Percentiles rank a stretch among this genome's conserved stretches.
These are phyloP conservation scores for Trichoderma asperellum DNA, from an alignment of 2,329 filamentous ascomycete species.

Conservation along the genomic window DNA sequence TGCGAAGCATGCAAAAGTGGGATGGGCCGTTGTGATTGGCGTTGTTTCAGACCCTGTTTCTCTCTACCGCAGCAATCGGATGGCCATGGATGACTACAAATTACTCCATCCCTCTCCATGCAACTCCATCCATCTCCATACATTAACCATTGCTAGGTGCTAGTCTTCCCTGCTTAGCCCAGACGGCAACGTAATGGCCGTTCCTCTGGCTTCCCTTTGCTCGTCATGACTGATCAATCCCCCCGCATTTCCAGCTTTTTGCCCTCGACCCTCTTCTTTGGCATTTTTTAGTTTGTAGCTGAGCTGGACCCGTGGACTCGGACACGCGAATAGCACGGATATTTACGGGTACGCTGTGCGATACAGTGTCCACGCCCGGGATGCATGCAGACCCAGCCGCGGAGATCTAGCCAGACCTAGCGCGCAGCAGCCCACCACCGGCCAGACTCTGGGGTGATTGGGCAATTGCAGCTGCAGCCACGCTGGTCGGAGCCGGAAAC, in stretches of 20 bases:
- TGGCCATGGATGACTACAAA: background rate
- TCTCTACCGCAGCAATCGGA: background rate
- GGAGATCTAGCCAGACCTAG: slow-evolving; percentile 1
- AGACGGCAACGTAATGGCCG: background rate
- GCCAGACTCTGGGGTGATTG: slow-evolving; percentile 23
- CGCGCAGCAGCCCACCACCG: background rate
- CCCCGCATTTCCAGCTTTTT: slow-evolving; percentile 1
- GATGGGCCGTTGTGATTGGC: slow-evolving; percentile 2
- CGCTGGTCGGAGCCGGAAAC: slow-evolving; percentile 2
- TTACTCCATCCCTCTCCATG: background rate
- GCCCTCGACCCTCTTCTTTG: background rate
- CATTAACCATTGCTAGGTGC: background rate
- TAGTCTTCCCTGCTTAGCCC: background rate
- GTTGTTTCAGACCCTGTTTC: background rate
- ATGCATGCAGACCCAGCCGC: background rate
- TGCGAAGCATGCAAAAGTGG: background rate
- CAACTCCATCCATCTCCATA: background rate
- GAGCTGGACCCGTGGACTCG: slow-evolving; percentile 1
- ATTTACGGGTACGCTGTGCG: background rate
- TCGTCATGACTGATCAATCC: background rate
- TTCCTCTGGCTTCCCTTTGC: background rate
- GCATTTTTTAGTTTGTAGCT: background rate
- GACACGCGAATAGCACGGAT: slow-evolving; percentile 22
- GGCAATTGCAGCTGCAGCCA: slow-evolving; percentile 10
- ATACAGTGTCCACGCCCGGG: background rate